Base-by-base conservation (phyloP, 1,139 yeast species). In the Magnusiomyces magnusii region DNA sequence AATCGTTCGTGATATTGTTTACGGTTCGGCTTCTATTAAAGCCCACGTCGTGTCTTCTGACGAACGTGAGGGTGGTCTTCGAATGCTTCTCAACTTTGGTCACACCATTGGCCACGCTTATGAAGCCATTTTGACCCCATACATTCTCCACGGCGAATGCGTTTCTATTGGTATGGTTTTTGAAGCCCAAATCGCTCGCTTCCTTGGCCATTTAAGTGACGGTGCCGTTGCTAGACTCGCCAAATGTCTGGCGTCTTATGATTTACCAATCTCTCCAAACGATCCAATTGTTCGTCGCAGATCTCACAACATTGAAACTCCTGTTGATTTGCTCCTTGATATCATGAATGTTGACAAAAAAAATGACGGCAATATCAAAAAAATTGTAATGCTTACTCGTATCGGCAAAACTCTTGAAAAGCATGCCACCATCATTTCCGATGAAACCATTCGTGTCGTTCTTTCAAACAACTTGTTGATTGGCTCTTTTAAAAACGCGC, bases 21-120 rank as follows among this genome's bases (percentile, higher is more conserved):
- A 84, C 64, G 97, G 90, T 60, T 89, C 97, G 19, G 90, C 91
- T 57, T 80, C 79, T 64, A 97, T 93, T 55, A 95, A 95, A 73
- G 97, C 99, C 2, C 86, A 84, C 63, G 99, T 95, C 58, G 99
- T 95, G 19, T 83, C 96, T 3, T 80, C 85, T 19, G 99, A 95
- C 74, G 99, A 95, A 75, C 87, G 96, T 69, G 99, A 95, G 73
- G 90, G 96, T 57, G 95, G 97, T 1, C 80, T 93, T 66, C 82
- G 99, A 76, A 93, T 93, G 73, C 77, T 93, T 66, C 80, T 93
- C 63, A 93, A 93, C 74, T 95, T 93, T 71, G 99, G 99, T 36
- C 99, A 93, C 73, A 85, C 97, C 44, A 92, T 93, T 68, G 99
- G 99, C 53, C 99, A 93, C 73, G 99, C 99, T 28, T 91, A 87